Evolutionary conservation across 305 asterid species (phyloP).

Genomic region (Salvia sclarea): DNA sequence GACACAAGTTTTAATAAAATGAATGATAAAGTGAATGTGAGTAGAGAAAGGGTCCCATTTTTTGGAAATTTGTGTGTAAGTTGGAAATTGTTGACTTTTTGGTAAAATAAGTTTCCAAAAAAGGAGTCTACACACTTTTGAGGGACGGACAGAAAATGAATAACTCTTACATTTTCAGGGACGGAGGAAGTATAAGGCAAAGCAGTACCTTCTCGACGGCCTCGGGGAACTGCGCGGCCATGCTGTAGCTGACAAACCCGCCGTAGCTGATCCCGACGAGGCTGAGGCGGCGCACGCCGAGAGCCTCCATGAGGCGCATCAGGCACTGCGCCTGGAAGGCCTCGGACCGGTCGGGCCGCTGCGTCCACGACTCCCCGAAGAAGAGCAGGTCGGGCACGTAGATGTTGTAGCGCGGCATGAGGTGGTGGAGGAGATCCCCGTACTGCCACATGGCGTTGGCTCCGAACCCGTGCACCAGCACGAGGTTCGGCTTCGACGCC

Average conservation of each 20-base stretch:
- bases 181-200: no score
- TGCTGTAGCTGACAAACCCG: slow-evolving; percentile 76
- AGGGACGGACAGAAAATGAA: no score
- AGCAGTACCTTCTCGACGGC: slow-evolving; percentile 73
- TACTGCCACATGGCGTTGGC: slow-evolving; percentile 99
- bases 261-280: slow-evolving; percentile 91
- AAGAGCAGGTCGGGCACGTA: slow-evolving; percentile 88
- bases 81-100: no score
- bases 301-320: slow-evolving; percentile 63
- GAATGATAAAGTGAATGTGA: no score
- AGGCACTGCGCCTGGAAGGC: slow-evolving; percentile 80
- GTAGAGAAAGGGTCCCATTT: no score
- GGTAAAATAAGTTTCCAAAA: no score
- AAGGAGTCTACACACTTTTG: no score
- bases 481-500: slow-evolving; percentile 56
- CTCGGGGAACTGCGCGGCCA: slow-evolving; percentile 74
- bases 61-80: no score
- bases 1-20: no score
- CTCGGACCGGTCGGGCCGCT: slow-evolving; percentile 67
- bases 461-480: slow-evolving; percentile 86
- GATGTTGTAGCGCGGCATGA: slow-evolving; percentile 73
- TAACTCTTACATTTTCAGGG: no score
- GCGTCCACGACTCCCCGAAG: slow-evolving; percentile 71
- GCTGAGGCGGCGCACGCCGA: slow-evolving; percentile 53
- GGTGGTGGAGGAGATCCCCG: slow-evolving; percentile 73